These are phyloP conservation scores for Xylaria digitata DNA, from an alignment of 2,329 filamentous ascomycete species.

Conservation along the genomic window DNA sequence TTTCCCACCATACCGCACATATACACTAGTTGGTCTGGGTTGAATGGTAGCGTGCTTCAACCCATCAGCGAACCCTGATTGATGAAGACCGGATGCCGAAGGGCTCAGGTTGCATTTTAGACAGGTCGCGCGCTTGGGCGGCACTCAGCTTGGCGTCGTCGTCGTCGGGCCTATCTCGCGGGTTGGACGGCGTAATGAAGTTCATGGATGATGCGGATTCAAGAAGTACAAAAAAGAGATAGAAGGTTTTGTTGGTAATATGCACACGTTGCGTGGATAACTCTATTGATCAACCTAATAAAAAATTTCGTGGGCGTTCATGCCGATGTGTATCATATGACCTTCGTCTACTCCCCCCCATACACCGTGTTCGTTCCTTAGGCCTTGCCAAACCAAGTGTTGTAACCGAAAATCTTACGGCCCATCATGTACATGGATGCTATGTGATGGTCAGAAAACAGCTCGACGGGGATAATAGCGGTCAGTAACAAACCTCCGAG, in stretches of 20 bases:
- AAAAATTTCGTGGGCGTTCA: conserved; percentile 32
- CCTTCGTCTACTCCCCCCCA: conserved; percentile 15
- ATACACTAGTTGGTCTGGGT: conserved; percentile 29
- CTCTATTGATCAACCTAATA: conserved; percentile 41
- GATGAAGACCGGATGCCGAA: conserved; percentile 23
- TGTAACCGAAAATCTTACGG: conserved; percentile 80
- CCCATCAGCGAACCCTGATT: conserved; percentile 26
- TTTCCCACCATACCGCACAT: conserved; percentile 35
- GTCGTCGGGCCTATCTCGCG: conserved; percentile 32
- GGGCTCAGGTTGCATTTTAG: conserved; percentile 44
- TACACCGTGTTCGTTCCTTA: conserved; percentile 50
- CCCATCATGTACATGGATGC: conserved; percentile 76
- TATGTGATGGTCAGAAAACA: conserved; percentile 47
- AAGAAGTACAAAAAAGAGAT: conserved; percentile 22
- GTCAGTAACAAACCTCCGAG: conserved; percentile 67
- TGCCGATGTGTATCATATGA: conserved; percentile 34
- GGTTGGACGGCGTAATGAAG: conserved; percentile 45
- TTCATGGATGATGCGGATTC: conserved; percentile 38
- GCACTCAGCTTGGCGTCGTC: conserved; percentile 37
- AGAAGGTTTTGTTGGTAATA: conserved; percentile 25
- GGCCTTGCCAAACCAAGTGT: conserved; percentile 76
- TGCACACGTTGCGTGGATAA: conserved; percentile 39
- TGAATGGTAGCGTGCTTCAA: conserved; percentile 19
- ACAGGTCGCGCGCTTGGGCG: conserved; percentile 37
- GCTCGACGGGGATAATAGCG: conserved; percentile 25